Evolutionary conservation across 768 basidiomycete species (phyloP).

Genomic region (Phaeolepiota aurea): DNA sequence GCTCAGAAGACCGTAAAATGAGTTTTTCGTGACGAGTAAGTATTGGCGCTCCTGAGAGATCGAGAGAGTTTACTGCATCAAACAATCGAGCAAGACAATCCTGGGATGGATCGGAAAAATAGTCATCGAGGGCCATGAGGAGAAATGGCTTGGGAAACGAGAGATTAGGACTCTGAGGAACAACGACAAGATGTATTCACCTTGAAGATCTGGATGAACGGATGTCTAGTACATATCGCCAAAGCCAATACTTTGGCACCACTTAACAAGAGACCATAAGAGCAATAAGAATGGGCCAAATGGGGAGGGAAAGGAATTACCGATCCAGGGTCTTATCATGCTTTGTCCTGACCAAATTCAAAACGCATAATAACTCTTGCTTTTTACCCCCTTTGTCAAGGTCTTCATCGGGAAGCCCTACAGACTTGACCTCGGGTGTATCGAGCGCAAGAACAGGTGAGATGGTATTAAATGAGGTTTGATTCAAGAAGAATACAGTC

Average conservation of each 20-base stretch:
- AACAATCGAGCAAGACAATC: constrained; percentile 87
- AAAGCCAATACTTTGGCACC: constrained; percentile 92
- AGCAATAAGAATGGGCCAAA: constrained; percentile 3
- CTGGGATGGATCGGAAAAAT: constrained; percentile 82
- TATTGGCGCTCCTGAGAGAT: constrained; percentile 68
- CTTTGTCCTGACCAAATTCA: constrained; percentile 89
- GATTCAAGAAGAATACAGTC: constrained; percentile 98
- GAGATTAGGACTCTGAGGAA: not conserved
- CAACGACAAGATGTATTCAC: constrained; percentile 25
- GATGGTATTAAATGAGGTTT: constrained; percentile 83
- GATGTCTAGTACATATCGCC: constrained; percentile 88
- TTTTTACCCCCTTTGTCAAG: constrained; percentile 17
- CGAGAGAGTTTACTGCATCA: constrained; percentile 89
- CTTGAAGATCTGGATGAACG: constrained; percentile 95
- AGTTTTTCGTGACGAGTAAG: constrained; percentile 80
- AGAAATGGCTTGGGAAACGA: constrained; percentile 66
- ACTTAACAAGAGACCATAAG: constrained; percentile 28
- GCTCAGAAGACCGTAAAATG: constrained; percentile 83
- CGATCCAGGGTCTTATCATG: constrained; percentile 77
- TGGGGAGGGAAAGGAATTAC: constrained; percentile 28
- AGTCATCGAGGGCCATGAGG: constrained; percentile 91
- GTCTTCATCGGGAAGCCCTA: constrained; percentile 25
- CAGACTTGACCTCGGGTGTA: constrained; percentile 33
- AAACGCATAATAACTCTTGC: constrained; percentile 70
- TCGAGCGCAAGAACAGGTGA: constrained; percentile 74